phyloP scores from a whole-genome alignment of 208 protist genomes.

The Entamoeba histolytica region DNA sequence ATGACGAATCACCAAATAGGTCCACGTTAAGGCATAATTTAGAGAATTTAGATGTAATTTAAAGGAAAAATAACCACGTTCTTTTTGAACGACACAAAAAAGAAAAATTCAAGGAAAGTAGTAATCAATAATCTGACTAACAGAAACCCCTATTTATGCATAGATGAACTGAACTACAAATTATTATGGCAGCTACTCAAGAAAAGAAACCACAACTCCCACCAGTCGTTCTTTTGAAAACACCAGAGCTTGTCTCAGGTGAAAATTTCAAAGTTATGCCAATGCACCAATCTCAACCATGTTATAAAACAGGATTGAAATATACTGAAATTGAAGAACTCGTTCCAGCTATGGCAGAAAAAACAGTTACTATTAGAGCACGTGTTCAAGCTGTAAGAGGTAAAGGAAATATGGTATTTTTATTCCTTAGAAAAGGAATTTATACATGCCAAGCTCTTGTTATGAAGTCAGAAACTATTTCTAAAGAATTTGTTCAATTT shows the following conservation, averaged over 20 bases:
- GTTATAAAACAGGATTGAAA: background rate
- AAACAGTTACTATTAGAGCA: background rate
- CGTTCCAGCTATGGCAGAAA: background rate
- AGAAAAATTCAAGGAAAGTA: too few relatives aligned
- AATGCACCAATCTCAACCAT: background rate
- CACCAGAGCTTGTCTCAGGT: background rate
- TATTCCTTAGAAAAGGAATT: background rate
- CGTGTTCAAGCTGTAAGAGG: background rate
- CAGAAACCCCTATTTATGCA: too few relatives aligned
- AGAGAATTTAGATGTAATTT: too few relatives aligned
- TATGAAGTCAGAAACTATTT: background rate
- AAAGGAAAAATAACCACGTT: too few relatives aligned
- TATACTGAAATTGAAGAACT: background rate
- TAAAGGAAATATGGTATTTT: constrained; percentile 2
- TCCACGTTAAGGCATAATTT: too few relatives aligned
- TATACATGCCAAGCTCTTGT: background rate
- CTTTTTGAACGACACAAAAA: too few relatives aligned
- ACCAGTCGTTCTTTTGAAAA: background rate
- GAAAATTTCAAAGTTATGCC: background rate
- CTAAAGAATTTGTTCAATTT: background rate
- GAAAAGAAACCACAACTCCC: background rate
- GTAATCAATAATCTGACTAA: too few relatives aligned
- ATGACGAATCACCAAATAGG: too few relatives aligned
- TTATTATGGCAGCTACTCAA: background rate
- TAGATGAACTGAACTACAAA: too few relatives aligned